Evolutionary conservation across 345 rosid species (phyloP).

Genomic region (Triadica sebifera): DNA sequence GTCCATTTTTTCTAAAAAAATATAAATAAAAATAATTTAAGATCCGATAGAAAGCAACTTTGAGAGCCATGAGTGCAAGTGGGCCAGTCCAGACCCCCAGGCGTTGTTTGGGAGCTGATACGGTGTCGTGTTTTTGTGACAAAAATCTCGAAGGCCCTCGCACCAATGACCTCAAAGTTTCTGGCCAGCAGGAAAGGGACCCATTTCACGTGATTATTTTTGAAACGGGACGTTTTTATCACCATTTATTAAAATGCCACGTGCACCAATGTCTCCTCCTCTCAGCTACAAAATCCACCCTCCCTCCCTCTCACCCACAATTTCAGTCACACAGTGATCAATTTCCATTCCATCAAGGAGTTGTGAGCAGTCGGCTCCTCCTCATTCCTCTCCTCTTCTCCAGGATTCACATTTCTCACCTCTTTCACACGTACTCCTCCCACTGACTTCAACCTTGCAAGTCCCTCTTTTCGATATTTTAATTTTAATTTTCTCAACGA

Average conservation of each 20-base stretch:
- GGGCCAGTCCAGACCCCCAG: too few relatives aligned
- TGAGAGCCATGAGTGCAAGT: too few relatives aligned
- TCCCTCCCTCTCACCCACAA: too few relatives aligned
- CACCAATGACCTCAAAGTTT: too few relatives aligned
- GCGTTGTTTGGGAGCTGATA: too few relatives aligned
- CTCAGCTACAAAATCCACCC: slow-evolving; percentile 13
- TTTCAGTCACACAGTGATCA: not conserved
- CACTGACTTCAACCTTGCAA: not conserved
- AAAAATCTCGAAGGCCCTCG: too few relatives aligned
- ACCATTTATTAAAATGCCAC: slow-evolving; percentile 11
- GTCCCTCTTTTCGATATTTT: not conserved
- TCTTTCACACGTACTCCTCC: too few relatives aligned
- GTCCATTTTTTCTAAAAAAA: too few relatives aligned
- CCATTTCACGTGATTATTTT: slow-evolving; percentile 8
- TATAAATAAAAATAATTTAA: too few relatives aligned
- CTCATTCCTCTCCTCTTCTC: not conserved
- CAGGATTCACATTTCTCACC: not conserved
- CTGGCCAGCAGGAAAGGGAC: not conserved
- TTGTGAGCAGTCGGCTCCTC: not conserved
- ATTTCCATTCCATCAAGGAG: too few relatives aligned
- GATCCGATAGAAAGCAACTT: too few relatives aligned
- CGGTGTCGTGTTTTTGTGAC: too few relatives aligned
- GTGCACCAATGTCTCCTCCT: slow-evolving; percentile 3
- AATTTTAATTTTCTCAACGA: not conserved
- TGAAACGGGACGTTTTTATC: not conserved